Evolutionary conservation across 345 rosid species (phyloP), one percentile per base, ranked within the genome.

Genomic region (Citrus reticulata): DNA sequence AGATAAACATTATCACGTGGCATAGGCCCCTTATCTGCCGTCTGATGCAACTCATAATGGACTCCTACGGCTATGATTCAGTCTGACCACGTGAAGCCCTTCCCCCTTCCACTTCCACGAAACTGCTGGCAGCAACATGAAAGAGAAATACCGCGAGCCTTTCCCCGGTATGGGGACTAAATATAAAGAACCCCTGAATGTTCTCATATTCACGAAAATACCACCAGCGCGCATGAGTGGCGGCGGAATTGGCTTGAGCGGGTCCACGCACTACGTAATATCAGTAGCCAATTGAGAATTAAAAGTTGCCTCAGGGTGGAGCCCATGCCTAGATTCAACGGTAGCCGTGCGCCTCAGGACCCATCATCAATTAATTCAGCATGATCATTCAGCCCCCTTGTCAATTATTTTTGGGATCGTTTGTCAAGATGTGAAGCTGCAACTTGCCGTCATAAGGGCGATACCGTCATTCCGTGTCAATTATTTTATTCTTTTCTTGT

Each of bases 321-420:
- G 84, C 90, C 87, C 89, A 66, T 9, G 75, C 51, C 57, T 60
- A 0, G 42, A 70, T 79, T 80, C 80, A 82, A 81, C 84, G 88
- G 87, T 34, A 55, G 82, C 73, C 79, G 17, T 27, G 19, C 58
- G 58, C 58, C 58, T 54, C 1, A 46, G 51, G 51, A 4, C 16
- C 7, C 13, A 54, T 16, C 58, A 19, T 16, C 22, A 54, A 17
- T 17, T 4, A 16, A 54, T 17, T 54, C 22, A 17, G 14, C 58
- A 17, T 54, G 4, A 13, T 62, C 16, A 27, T 9, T 27, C 1
- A 13, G 13, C 42, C 29, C 5, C 10, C 27, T 14, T 3, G 25
- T 32, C 19, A 57, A 69, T 74, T 81, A 62, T 70, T 70, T 25
- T 14, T 46, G 73, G 83, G 84, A 71, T 35, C 71, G 75, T 13